Conservation (phyloP, 2,329 filamentous ascomycete species). For the Ophiocordyceps unilateralis region DNA sequence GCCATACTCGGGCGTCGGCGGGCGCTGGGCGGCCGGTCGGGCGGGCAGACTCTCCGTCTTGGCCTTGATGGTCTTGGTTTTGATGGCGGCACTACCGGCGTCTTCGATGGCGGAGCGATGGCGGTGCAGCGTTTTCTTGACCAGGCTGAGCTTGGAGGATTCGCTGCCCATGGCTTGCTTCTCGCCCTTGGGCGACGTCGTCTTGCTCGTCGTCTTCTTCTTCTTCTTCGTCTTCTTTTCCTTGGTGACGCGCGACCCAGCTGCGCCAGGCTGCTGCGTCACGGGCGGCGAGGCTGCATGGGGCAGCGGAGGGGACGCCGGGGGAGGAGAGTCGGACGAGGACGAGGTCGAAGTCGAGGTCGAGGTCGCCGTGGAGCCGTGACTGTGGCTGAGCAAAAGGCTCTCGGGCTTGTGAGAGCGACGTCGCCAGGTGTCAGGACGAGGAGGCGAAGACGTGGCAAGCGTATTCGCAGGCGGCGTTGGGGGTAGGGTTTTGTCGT, state of each 20-base stretch:
- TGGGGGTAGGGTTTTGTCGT: background rate
- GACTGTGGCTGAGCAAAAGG: slow-evolving; percentile 29
- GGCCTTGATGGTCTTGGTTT: background rate
- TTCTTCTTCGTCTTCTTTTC: background rate
- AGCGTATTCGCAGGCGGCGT: slow-evolving; percentile 4
- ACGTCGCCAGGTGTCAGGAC: slow-evolving; percentile 27
- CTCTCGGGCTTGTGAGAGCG: slow-evolving; percentile 32
- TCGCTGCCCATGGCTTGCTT: slow-evolving; percentile 14
- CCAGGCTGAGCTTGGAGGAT: slow-evolving; percentile 14
- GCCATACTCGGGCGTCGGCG: slow-evolving; percentile 32
- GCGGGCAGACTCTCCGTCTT: background rate
- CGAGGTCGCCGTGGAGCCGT: slow-evolving; percentile 27
- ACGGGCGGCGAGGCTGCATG: background rate
- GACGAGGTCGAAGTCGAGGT: slow-evolving; percentile 5
- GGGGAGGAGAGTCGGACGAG: slow-evolving; percentile 1
- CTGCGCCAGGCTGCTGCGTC: slow-evolving; percentile 3
- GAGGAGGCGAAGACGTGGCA: slow-evolving; percentile 10
- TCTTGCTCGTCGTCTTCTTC: background rate
- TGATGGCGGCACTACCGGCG: background rate
- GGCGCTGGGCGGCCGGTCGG: slow-evolving; percentile 15
- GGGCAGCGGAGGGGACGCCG: background rate
- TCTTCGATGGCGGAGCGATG: background rate
- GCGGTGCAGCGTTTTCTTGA: slow-evolving; percentile 9
- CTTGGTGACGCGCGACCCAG: slow-evolving; percentile 6
- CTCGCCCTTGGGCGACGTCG: slow-evolving; percentile 2